These are phyloP conservation scores for Annona squamosa DNA, from an alignment of 164 flowering plant genomes.

Conservation along the genomic window DNA sequence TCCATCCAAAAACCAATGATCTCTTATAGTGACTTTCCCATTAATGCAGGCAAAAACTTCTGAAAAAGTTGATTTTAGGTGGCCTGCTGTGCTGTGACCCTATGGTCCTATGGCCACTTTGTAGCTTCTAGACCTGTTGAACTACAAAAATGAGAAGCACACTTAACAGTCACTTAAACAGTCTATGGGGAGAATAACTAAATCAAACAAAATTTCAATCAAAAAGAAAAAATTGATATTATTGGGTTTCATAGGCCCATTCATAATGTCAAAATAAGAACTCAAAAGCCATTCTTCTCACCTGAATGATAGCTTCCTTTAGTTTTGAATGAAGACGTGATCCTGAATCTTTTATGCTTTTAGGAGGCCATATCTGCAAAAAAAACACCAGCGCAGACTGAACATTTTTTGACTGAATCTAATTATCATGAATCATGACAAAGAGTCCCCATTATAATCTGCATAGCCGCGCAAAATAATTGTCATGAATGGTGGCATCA, in stretches of 20 bases:
- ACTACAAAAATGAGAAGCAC: no score
- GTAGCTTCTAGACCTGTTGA: no score
- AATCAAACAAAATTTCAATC: no score
- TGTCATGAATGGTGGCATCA: no score
- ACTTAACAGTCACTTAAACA: no score
- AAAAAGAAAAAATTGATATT: no score
- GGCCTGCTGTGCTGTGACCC: not conserved
- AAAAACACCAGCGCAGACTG: conserved; percentile 3
- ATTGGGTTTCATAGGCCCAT: no score
- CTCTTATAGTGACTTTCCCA: not conserved
- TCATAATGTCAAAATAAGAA: no score
- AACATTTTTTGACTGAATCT: not conserved
- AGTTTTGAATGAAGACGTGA: conserved; percentile 81
- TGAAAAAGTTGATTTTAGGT: not conserved
- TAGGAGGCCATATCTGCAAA: conserved; percentile 99
- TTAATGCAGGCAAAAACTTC: no score
- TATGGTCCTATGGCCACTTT: no score
- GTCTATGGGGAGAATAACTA: no score
- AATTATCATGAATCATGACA: not conserved
- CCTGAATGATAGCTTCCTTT: conserved; percentile 90
- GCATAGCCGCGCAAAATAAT: no score
- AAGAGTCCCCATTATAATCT: not conserved
- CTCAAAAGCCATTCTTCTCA: conserved; percentile 10
- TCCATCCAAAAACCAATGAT: not conserved
- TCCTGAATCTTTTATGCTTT: conserved; percentile 87